Evolutionary conservation across 1,139 yeast genomes (phyloP).

Genomic region (Hyphopichia burtonii): DNA sequence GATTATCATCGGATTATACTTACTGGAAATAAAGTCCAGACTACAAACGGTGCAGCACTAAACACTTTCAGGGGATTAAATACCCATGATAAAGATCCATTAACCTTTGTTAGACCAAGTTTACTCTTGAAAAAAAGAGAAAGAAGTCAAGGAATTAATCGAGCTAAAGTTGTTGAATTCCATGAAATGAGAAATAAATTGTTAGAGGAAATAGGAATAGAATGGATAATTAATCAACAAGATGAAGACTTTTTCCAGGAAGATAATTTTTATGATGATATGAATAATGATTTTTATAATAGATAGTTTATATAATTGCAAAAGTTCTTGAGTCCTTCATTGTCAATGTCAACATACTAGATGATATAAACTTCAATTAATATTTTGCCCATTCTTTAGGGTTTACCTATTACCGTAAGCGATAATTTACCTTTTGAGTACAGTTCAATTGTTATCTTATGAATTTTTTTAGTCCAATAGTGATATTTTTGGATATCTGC

Average conservation of each 20-base stretch:
- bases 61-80: not conserved
- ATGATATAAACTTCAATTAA: no score
- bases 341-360: no score
- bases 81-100: constrained; percentile 1
- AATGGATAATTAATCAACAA: not conserved
- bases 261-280: constrained; percentile 19
- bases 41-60: not conserved
- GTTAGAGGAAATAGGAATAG: not conserved
- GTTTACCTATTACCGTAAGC: no score
- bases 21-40: not conserved
- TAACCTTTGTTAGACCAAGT: not conserved
- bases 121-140: not conserved
- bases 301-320: no score
- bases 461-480: no score
- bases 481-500: no score
- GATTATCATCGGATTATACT: not conserved
- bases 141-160: not conserved
- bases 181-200: constrained; percentile 1
- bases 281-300: constrained; percentile 7
- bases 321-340: no score
- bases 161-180: not conserved
- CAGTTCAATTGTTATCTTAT: no score
- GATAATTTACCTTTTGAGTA: no score
- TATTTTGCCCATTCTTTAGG: no score
- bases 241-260: not conserved